Evolutionary conservation across 768 basidiomycete genomes (phyloP).

Genomic region (Coprinellus micaceus): DNA sequence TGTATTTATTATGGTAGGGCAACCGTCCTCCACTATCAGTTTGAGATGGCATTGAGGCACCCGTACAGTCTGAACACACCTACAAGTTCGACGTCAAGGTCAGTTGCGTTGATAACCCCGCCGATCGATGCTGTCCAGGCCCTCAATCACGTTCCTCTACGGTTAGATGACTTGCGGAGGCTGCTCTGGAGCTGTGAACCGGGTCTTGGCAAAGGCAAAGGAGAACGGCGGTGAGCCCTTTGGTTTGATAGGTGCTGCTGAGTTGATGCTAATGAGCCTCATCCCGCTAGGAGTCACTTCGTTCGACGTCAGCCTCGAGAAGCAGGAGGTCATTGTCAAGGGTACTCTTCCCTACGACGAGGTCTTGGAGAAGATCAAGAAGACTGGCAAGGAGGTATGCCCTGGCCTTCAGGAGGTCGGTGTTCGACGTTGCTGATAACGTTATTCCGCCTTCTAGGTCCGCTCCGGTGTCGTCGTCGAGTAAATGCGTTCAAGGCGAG

Average conservation of each 20-base stretch:
- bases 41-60: not conserved
- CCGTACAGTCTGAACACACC: slow-evolving; percentile 30
- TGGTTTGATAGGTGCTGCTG: not conserved
- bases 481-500: slow-evolving; percentile 16
- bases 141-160: not conserved
- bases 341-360: slow-evolving; percentile 59
- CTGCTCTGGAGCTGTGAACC: slow-evolving; percentile 78
- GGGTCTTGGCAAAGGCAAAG: slow-evolving; percentile 70
- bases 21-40: not conserved
- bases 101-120: slow-evolving; percentile 10
- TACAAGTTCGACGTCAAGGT: slow-evolving; percentile 89
- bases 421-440: not conserved
- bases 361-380: slow-evolving; percentile 71
- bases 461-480: slow-evolving; percentile 46
- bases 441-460: slow-evolving; percentile 15
- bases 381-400: slow-evolving; percentile 86
- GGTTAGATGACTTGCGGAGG: slow-evolving; percentile 81
- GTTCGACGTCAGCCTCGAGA: slow-evolving; percentile 62
- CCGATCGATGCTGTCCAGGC: not conserved
- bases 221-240: slow-evolving; percentile 27
- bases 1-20: not conserved
- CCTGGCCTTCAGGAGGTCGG: not conserved
- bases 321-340: slow-evolving; percentile 69
- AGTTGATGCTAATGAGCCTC: not conserved
- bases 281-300: slow-evolving; percentile 45